Base-by-base conservation (phyloP, 2,329 filamentous ascomycete genomes). In the Fusarium bactridioides region DNA sequence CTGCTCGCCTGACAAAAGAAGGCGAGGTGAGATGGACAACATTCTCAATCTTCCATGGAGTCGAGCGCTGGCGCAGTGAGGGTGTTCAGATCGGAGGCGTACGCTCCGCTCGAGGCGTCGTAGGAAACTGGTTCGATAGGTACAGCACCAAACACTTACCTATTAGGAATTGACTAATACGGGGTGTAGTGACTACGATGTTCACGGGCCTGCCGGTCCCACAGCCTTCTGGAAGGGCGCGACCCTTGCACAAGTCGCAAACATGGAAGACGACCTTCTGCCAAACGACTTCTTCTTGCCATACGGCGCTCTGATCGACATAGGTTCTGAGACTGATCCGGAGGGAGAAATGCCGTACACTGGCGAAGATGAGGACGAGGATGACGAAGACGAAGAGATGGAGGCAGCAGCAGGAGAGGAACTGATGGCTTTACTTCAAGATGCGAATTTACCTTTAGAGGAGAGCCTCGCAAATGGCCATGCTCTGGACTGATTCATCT, bases 61-160 rank as follows among this genome's bases (percentile, higher is more conserved):
- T 93, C 72, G 90, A 92, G 76, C 84, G 92, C 27, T 95, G 93
- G 93, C 87, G 89, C n/a, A 92, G 90, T 76, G 93, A 95, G 81
- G 89, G 91, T 13, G 84, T 95, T 10, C 93, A 95, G 79, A 80
- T 95, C 10, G 93, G 93, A 16, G 93, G 93, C 0, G 75, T 89
- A 3, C 82, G 84, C 54, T 91, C 90, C 10, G 89, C 87, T 11
- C 86, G 92, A 12, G 92, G 92, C 3, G 89, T 94, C 0, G 77
- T 94, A 4, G 93, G 93, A 1, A 91, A 89, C 57, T 95, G 93
- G 93, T 95, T 94, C 76, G 92, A 94, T 75, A 91, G 90, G 89
- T 90, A 82, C 68, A 83, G 76, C 31, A 15, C n/a, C 16, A 31
- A 15, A 11, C 31, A 31, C 23, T 27, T 31, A 16, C 11, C 43